Conservation (phyloP, 805 yeast genomes). For the Saccharomyces jurei region DNA sequence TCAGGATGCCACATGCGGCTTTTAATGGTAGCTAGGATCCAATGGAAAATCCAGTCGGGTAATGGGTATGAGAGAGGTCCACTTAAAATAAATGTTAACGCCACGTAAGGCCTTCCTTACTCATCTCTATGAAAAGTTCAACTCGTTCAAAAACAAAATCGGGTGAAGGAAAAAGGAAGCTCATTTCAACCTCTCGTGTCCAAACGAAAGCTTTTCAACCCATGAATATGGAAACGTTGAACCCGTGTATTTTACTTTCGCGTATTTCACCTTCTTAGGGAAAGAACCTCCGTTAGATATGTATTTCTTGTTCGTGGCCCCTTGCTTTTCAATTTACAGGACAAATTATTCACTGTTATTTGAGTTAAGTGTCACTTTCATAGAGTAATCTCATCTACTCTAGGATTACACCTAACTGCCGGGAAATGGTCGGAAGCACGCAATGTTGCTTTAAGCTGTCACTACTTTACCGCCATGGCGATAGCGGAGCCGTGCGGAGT, state of each 20-base stretch:
- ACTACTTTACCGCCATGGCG: neutral
- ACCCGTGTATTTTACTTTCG: neutral
- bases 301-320: neutral
- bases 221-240: neutral
- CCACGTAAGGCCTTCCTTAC: neutral
- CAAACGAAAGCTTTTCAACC: neutral
- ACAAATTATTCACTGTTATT: neutral
- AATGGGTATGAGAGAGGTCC: neutral
- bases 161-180: neutral
- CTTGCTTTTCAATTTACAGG: neutral
- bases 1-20: neutral
- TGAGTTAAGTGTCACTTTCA: neutral
- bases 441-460: neutral
- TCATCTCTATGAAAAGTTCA: neutral
- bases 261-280: neutral
- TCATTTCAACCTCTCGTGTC: neutral
- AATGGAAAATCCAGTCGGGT: neutral
- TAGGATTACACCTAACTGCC: neutral
- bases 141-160: neutral
- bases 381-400: neutral
- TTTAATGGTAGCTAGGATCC: neutral
- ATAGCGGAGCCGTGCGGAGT: neutral
- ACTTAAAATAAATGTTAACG: neutral
- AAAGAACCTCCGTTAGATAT: neutral
- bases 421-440: neutral